Conservation (phyloP, 1,284 basidiomycete genomes). For the Xerocomus subilludens region DNA sequence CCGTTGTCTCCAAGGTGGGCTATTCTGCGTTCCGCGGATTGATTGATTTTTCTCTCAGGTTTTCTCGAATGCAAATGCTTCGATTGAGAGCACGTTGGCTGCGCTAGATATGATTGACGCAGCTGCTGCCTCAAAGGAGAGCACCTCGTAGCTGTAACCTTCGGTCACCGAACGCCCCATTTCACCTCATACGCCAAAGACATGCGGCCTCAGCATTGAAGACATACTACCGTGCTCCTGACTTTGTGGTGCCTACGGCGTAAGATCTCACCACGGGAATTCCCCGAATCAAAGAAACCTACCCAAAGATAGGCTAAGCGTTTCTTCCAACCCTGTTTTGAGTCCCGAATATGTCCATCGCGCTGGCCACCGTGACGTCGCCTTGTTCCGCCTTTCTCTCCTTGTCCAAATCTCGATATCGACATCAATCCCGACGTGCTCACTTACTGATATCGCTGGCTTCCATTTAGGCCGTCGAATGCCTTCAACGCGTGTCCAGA, state of each 20-base stretch:
- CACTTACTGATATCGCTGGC: constrained; percentile 46
- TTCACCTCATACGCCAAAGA: no score
- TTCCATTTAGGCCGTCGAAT: constrained; percentile 85
- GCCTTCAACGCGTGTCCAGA: constrained; percentile 93
- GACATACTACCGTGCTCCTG: no score
- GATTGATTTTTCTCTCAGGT: constrained; percentile 57
- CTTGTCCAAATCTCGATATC: constrained; percentile 47
- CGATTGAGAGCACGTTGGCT: constrained; percentile 66
- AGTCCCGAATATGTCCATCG: constrained; percentile 58
- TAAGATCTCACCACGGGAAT: no score
- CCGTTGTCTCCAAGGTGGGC: constrained; percentile 72
- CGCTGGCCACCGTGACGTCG: constrained; percentile 53
- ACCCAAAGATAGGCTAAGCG: constrained; percentile 72
- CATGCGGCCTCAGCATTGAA: no score
- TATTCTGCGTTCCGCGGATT: constrained; percentile 12
- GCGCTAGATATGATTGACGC: constrained; percentile 72
- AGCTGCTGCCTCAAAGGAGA: constrained; percentile 71
- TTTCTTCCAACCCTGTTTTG: constrained; percentile 50
- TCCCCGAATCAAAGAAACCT: constrained; percentile 89
- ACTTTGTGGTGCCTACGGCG: no score
- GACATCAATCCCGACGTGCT: constrained; percentile 58
- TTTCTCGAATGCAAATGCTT: constrained; percentile 65
- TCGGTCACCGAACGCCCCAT: no score
- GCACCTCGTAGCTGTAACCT: no score
- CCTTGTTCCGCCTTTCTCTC: constrained; percentile 37